Evolutionary conservation across 805 yeast species (phyloP), one percentile per base, ranked within the genome.

Genomic region (Phaffomyces thermotolerans): DNA sequence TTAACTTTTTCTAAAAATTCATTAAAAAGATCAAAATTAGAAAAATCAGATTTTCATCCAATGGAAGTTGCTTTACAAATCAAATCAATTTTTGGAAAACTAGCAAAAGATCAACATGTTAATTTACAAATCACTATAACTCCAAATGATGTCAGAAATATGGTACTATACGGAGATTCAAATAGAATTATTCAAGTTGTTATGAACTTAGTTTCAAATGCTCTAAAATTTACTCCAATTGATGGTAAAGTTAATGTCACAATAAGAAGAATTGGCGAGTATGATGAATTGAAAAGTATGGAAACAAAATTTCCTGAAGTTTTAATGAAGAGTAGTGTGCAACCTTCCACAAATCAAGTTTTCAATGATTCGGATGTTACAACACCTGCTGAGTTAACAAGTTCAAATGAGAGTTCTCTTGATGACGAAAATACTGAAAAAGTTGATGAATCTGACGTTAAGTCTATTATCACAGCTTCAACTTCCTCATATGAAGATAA

Each of bases 1-100:
- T 72, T 91, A 50, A 88, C 96, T 1, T 93, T 90, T 63, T 83
- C 95, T n/a, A 89, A 87, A 54, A 91, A 88, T 60, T 95, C 93
- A 20, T 69, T 89, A 43, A 88, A 90, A 50, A 73, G 89, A 52
- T 77, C 95, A 4, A 83, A 82, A 53, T 66, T 93, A 33, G 97
- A 93, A 56, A 82, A 83, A 56, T 78, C 87, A 37, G 82, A 87
- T 47, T 91, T 93, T 62, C 78, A 78, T 54, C 70, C 90, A 22
- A 63, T 77, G 43, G 98, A 93, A 55, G 78, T 93, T 43, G 88
- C 90, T 2, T 68, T 86, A 36, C 97, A 91, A 61, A 78, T 90
- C 8, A 77, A 81, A 50, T 84, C 95, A 0, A 89, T 91, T 56
- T 91, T 93, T 65, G 76, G 80, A 41, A 86, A 85, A 59, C 70